Percentiles rank a stretch among this genome's conserved stretches.
Conservation (phyloP, 108 stramenopile genomes). For the Cyclotella atomus region DNA sequence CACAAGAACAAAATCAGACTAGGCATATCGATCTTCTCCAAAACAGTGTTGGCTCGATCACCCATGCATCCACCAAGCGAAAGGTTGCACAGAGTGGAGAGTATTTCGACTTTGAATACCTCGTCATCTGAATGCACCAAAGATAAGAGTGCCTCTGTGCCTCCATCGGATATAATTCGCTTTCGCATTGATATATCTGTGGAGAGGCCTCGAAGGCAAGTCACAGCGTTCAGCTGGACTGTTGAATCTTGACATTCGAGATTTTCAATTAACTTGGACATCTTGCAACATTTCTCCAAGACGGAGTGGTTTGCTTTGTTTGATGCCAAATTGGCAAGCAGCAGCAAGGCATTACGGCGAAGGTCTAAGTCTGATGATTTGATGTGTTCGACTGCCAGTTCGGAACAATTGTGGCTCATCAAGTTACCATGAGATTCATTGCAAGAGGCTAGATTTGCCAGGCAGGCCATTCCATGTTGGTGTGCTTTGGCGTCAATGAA, state of each 20-base stretch:
- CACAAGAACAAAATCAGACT: constrained; percentile 79
- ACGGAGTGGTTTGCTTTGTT: constrained; percentile 61
- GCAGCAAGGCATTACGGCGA: constrained; percentile 64
- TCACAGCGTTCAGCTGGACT: constrained; percentile 64
- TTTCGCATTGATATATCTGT: constrained; percentile 56
- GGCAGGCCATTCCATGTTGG: constrained; percentile 74
- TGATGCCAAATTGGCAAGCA: constrained; percentile 75
- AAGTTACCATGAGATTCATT: constrained; percentile 65
- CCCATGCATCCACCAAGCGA: constrained; percentile 81
- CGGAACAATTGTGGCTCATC: constrained; percentile 47
- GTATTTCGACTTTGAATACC: constrained; percentile 79
- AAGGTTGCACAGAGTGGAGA: constrained; percentile 83
- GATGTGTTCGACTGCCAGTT: constrained; percentile 51
- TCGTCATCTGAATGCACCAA: constrained; percentile 69
- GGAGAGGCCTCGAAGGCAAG: constrained; percentile 76
- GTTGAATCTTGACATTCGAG: constrained; percentile 29
- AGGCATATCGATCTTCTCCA: constrained; percentile 64
- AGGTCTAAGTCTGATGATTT: constrained; percentile 69
- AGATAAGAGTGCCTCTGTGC: constrained; percentile 59
- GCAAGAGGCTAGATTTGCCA: constrained; percentile 78
- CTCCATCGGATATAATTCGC: constrained; percentile 62
- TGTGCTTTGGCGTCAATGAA: constrained; percentile 71
- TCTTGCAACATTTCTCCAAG: constrained; percentile 2
- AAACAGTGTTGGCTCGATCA: constrained; percentile 61
- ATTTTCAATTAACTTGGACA: constrained; percentile 24